Base-by-base conservation (phyloP, 2,329 filamentous ascomycete species). In the Coniochaeta hoffmannii region DNA sequence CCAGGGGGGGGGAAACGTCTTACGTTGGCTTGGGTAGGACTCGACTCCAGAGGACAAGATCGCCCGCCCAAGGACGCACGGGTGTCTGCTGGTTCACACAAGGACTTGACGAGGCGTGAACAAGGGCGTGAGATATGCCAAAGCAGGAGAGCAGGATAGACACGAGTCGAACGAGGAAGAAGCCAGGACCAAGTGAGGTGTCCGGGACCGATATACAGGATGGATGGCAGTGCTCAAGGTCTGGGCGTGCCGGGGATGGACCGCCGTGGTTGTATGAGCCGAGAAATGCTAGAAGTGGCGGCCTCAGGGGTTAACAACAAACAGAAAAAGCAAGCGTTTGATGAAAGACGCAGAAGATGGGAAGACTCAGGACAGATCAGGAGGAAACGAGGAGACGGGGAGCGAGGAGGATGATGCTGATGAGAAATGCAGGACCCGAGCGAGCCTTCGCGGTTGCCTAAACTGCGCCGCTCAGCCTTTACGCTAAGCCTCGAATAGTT, bases 381-480 rank as follows among this genome's bases (percentile, higher is more conserved):
- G 36, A 41, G 36, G 17, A 51, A 19, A 51, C 15, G 49, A 32
- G 49, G 49, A 35, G 30, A 34, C n/a, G 31, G 22, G 28, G 49
- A 22, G 22, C 17, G 49, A 51, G 31, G 49, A 34, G 49, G 49
- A 51, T 12, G 49, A 51, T 31, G 49, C 31, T 51, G 49, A 51
- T 51, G 49, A 51, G 49, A 51, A 51, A 51, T 51, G 49, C 49
- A 51, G 10, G 49, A 34, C 8, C 26, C 26, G 31, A 34, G 28
- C 32, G 28, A 51, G n/a, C 31, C 26, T 32, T 34, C 28, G 49
- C 31, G 49, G 49, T 51, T 51, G 49, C 49, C 49, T 51, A 51
- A 51, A 51, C 49, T 34, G 30, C 31, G 49, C 49, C 49, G 49
- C 49, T 51, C 49, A 51, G 49, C 49, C 49, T 26, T 51, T 15